Base-by-base conservation (phyloP, 2,329 filamentous ascomycete species). In the Furcasterigmium sp. region DNA sequence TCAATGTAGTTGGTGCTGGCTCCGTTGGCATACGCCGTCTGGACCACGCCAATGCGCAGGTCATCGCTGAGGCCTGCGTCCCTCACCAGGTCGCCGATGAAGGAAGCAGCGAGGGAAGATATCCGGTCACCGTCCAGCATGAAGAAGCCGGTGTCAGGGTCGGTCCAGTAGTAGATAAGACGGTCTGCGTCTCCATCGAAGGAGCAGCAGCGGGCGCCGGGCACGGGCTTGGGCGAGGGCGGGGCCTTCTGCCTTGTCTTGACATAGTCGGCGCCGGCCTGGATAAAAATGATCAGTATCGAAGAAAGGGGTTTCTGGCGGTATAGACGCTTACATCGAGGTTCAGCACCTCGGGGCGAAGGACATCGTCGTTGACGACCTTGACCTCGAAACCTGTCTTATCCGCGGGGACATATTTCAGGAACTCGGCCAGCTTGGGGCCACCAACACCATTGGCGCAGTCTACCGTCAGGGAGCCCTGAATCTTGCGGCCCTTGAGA, bases 1-100 rank as follows among this genome's bases (percentile, higher is more conserved):
- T 88, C 81, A 43, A 98, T 86, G 65, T 95, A 97, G 56, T 86
- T 84, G 26, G 93, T 97, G 60, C 88, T 91, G 19, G 91, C 86
- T 39, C 93, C 93, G 64, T 98, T 98, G 63, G 93, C 93, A 62
- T 98, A 98, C 17, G 93, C 93, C 2, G 93, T 98, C 69, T 98
- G 93, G 11, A 98, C 86, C 42, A 98, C 88, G 46, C 91, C 93
- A 48, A 97, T 91, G 59, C 87, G 89, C 52, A 97, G 76, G 49
- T 91, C 84, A 21, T 86, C 79, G 39, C 82, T 75, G 23, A 98
- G 77, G 13, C 87, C 87, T 43, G 89, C 87, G 47, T 83, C 85
- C 44, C 83, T 81, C 41, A 90, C 82, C 25, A 96, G 84, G 51
- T 97, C 91, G 29, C 85, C 87, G 50, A 98, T 89, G 71, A 96